These are phyloP conservation scores for Sphagnum tenellum DNA, from an alignment of 225 moss, liverwort and hornwort species.

Conservation along the genomic window DNA sequence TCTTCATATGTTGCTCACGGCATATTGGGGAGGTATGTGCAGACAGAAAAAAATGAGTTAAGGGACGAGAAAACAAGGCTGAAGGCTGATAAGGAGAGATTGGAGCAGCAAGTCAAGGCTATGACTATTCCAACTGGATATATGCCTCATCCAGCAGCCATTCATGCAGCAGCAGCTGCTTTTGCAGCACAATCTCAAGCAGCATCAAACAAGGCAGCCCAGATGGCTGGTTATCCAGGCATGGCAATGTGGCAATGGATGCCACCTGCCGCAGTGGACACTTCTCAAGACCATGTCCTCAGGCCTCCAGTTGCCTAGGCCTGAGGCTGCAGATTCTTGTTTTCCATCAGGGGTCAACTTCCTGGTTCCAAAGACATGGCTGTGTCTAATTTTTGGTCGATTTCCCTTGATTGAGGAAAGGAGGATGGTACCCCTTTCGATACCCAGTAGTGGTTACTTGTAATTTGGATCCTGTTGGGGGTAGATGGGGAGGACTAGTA, in stretches of 20 bases:
- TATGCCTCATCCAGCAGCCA: slow-evolving; percentile 57
- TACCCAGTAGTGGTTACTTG: slow-evolving; percentile 6
- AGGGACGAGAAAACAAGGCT: slow-evolving; percentile 84
- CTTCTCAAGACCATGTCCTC: slow-evolving; percentile 87
- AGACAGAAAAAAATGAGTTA: slow-evolving; percentile 92
- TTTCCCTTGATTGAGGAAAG: not conserved
- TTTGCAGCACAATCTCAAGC: slow-evolving; percentile 78
- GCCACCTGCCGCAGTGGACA: slow-evolving; percentile 74
- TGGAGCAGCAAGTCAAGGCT: slow-evolving; percentile 83
- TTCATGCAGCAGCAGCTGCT: slow-evolving; percentile 68
- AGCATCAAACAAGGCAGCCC: slow-evolving; percentile 52
- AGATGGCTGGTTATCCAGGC: slow-evolving; percentile 64
- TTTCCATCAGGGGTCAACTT: slow-evolving; percentile 11
- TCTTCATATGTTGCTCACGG: not conserved
- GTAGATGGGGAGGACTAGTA: not conserved
- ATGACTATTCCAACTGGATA: slow-evolving; percentile 52
- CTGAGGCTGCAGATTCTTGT: slow-evolving; percentile 1
- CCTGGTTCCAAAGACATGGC: slow-evolving; percentile 8
- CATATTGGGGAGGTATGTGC: not conserved
- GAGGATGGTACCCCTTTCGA: not conserved
- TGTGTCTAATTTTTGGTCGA: slow-evolving; percentile 19
- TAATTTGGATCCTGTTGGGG: slow-evolving; percentile 27
- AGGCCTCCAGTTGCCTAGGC: slow-evolving; percentile 82
- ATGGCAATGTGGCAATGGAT: slow-evolving; percentile 99
- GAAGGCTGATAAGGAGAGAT: slow-evolving; percentile 87